Evolutionary conservation across 257 asterid species (phyloP).

Genomic region (Fraxinus anomala): DNA sequence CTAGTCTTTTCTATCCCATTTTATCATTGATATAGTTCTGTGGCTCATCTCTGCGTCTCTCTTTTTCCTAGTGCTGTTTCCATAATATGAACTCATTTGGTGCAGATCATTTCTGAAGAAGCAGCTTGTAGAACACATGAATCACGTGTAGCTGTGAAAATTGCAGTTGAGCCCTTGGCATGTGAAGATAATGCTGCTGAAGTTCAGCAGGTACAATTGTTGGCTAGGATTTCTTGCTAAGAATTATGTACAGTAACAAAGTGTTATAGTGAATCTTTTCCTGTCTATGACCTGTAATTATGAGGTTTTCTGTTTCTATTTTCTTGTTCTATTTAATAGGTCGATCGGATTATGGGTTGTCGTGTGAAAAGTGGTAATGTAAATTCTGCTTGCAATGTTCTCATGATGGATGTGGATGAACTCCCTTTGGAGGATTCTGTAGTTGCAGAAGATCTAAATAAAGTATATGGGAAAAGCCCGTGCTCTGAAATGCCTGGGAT

Average conservation of each 20-base stretch:
- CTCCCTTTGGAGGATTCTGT: constrained; percentile 37
- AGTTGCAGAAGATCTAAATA: not conserved
- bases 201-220: constrained; percentile 47
- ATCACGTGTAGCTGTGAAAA: constrained; percentile 32
- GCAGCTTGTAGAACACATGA: constrained; percentile 38
- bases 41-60: not conserved
- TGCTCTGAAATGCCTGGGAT: constrained; percentile 24
- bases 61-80: constrained; percentile 1
- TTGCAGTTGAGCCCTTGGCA: constrained; percentile 35
- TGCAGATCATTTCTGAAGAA: constrained; percentile 43
- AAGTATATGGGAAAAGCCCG: not conserved
- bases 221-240: constrained; percentile 10
- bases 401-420: constrained; percentile 36
- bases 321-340: constrained; percentile 48
- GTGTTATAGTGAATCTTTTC: constrained; percentile 1
- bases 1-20: not conserved
- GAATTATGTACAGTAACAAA: constrained; percentile 19
- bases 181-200: constrained; percentile 36
- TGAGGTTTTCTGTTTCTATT: constrained; percentile 1
- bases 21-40: not conserved
- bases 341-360: constrained; percentile 86
- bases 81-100: constrained; percentile 21
- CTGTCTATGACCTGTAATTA: constrained; percentile 7
- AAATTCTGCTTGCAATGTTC: constrained; percentile 28
- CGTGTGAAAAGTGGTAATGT: constrained; percentile 55